Base-by-base conservation (phyloP, 2,329 filamentous ascomycete species). In the Fusarium tjaetaba region DNA sequence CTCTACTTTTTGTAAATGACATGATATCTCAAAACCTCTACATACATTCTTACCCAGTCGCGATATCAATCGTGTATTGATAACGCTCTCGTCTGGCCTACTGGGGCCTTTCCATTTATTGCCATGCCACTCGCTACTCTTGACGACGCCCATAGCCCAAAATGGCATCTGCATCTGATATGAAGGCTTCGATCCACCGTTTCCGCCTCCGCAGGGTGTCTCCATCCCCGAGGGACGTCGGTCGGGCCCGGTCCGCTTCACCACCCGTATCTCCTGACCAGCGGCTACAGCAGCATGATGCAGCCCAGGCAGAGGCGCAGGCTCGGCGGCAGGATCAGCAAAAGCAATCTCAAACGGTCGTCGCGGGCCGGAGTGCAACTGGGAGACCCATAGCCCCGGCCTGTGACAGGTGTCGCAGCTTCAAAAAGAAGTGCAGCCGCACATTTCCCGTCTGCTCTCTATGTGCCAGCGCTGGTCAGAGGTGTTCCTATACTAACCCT, bases 351-450 rank as follows among this genome's bases (percentile, higher is more conserved):
- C 66, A 53, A 24, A 36, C 41, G 26, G 42, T 38, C 22, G 30
- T 43, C 52, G 57, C 34, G 28, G 36, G 28, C 42, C 67, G 61
- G 22, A 46, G 14, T 24, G 51, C 48, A 32, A 65, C 63, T 36
- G 52, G 55, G 51, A 70, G 64, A 63, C 71, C 68, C 41, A 28
- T 71, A 22, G 68, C 70, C 9, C 76, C 75, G 32, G 76, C 84
- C 18, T 86, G 84, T 71, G 82, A 84, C 59, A 80, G 84, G 42
- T 86, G 84, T 72, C 83, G 84, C 51, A 81, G 78, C 70, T 84
- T 85, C 75, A 86, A 86, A 77, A 86, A 86, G 79, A 84, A 83
- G 65, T 86, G 84, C 72, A 84, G 82, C 51, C 80, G 83, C 42
- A 84, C 82, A 2, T 81, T 82, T 69, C 84, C 81, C 30, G 77